Evolutionary conservation across 371 early-diverging fungal species (phyloP).

Genomic region (Entomophthora muscae): DNA sequence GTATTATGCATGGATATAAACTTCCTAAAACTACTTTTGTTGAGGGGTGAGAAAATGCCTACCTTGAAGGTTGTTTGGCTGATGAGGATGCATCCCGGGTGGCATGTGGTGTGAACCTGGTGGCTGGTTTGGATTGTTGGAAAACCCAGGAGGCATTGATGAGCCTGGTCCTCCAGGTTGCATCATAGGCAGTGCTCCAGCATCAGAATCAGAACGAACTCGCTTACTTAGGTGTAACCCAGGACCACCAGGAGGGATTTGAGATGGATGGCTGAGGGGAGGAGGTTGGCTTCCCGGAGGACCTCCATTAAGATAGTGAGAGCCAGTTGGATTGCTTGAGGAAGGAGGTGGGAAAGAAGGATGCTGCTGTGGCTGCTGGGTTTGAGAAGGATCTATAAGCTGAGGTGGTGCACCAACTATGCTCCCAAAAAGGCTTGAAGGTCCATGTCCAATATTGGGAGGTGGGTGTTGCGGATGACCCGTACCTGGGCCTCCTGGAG

Average conservation of each 20-base stretch:
- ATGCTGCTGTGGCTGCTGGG: constrained; percentile 15
- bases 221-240: constrained; percentile 5
- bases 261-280: constrained; percentile 7
- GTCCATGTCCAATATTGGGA: constrained; percentile 24
- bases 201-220: constrained; percentile 7
- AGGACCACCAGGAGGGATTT: constrained; percentile 7
- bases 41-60: neutral
- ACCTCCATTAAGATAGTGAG: constrained; percentile 14
- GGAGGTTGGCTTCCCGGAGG: constrained; percentile 8
- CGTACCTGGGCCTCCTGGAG: constrained; percentile 15
- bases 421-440: constrained; percentile 20
- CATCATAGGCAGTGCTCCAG: constrained; percentile 8
- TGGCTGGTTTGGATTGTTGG: constrained; percentile 7
- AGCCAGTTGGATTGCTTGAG: constrained; percentile 13
- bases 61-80: constrained; percentile 1
- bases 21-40: neutral
- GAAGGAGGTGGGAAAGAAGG: constrained; percentile 13
- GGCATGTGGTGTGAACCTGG: constrained; percentile 10
- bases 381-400: constrained; percentile 23
- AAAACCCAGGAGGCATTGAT: constrained; percentile 3
- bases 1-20: neutral
- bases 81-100: constrained; percentile 8
- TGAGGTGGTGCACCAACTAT: constrained; percentile 24
- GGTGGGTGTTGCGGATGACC: constrained; percentile 20
- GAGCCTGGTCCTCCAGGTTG: constrained; percentile 10